Percentiles rank a stretch among this genome's conserved stretches.
Conservation (phyloP, 2,329 filamentous ascomycete species). For the Fusarium miscanthi region DNA sequence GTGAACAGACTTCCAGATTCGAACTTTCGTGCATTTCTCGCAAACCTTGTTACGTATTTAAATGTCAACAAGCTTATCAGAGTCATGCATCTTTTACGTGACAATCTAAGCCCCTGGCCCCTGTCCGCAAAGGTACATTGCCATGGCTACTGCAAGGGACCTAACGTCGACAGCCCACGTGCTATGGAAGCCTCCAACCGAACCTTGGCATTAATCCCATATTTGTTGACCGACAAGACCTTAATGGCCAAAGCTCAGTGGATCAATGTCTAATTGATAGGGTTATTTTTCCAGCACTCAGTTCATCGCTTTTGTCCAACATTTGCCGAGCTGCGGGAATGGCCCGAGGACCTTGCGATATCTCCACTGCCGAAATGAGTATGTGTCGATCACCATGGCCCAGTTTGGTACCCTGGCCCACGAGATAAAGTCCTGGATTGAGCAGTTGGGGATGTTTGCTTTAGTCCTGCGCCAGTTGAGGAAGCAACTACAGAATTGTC, state of each 20-base stretch:
- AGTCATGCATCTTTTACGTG: background rate
- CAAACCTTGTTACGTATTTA: background rate
- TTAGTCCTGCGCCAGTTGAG: background rate
- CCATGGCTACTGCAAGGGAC: background rate
- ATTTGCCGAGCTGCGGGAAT: background rate
- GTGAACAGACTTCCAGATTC: background rate
- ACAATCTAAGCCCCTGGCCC: too few species aligned
- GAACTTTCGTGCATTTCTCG: background rate
- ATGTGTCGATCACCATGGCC: background rate
- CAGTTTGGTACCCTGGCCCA: background rate
- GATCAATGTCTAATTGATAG: too few species aligned
- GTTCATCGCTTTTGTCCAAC: accelerated
- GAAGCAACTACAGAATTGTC: accelerated
- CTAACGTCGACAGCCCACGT: background rate
- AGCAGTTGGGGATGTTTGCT: too few species aligned
- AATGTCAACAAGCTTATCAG: background rate
- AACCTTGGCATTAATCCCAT: background rate
- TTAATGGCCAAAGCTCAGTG: background rate
- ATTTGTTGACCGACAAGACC: background rate
- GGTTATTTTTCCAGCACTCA: too few species aligned
- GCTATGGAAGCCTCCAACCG: too few species aligned
- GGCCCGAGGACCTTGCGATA: background rate
- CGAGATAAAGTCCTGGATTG: accelerated
- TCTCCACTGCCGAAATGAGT: background rate
- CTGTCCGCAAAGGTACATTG: accelerated